Evolutionary conservation across 768 basidiomycete genomes (phyloP).

Genomic region (Pulveroboletus ravenelii): DNA sequence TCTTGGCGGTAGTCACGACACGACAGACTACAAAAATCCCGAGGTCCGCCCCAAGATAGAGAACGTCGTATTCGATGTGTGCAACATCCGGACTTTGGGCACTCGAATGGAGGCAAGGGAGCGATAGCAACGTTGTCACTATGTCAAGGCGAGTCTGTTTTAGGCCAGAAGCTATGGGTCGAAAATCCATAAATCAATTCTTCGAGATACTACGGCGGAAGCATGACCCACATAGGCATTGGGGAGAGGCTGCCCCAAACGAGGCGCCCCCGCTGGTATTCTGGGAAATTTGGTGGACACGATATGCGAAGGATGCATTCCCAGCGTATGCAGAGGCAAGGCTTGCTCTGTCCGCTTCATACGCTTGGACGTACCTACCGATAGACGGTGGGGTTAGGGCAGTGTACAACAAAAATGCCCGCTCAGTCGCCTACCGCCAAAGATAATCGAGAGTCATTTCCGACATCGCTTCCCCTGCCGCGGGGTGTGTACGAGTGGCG

Average conservation of each 20-base stretch:
- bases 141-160: conserved; percentile 28
- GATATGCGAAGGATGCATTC: conserved; percentile 30
- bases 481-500: neutral
- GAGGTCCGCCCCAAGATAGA: conserved; percentile 24
- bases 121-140: conserved; percentile 18
- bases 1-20: conserved; percentile 11
- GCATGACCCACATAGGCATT: conserved; percentile 17
- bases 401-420: neutral
- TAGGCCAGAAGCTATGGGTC: conserved; percentile 12
- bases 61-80: conserved; percentile 27
- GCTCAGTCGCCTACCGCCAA: conserved; percentile 20
- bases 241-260: neutral
- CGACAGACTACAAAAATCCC: conserved; percentile 30
- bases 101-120: conserved; percentile 25
- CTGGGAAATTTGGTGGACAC: conserved; percentile 13
- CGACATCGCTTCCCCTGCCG: conserved; percentile 22
- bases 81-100: neutral
- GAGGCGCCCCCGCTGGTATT: neutral
- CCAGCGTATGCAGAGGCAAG: conserved; percentile 31
- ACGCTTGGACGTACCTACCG: conserved; percentile 29
- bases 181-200: neutral
- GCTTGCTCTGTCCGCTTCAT: conserved; percentile 29
- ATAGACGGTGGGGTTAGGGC: conserved; percentile 4
- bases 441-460: conserved; percentile 30
- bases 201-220: neutral